phyloP scores from a whole-genome alignment of 371 early-diverging fungal genomes.

The Polyrhizophydium stewartii region DNA sequence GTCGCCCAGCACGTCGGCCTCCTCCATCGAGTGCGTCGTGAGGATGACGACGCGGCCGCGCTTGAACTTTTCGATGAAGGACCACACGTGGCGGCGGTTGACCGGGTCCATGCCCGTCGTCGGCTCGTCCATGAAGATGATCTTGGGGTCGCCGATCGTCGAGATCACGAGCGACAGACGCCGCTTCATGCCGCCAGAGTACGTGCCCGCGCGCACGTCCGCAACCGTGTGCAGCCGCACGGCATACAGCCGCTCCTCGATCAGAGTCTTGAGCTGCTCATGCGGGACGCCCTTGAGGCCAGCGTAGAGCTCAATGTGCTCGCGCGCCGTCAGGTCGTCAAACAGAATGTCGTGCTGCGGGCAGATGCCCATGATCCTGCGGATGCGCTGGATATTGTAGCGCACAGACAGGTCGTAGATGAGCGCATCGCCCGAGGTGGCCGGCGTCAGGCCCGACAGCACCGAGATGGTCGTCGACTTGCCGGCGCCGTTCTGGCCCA shows the following conservation, averaged over 20 bases:
- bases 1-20: constrained; percentile 54
- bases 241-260: constrained; percentile 27
- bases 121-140: constrained; percentile 43
- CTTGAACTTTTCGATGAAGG: constrained; percentile 57
- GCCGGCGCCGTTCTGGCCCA: constrained; percentile 76
- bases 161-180: constrained; percentile 42
- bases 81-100: constrained; percentile 62
- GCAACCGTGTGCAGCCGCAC: constrained; percentile 15
- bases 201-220: constrained; percentile 8
- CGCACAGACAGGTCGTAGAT: constrained; percentile 51
- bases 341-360: constrained; percentile 55
- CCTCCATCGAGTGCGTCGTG: constrained; percentile 67
- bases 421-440: constrained; percentile 55
- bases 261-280: constrained; percentile 35
- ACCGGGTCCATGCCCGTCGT: constrained; percentile 56
- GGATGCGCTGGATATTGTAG: constrained; percentile 53
- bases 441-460: constrained; percentile 59
- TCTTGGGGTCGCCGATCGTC: constrained; percentile 23
- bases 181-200: constrained; percentile 59
- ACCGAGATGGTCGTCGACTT: constrained; percentile 58
- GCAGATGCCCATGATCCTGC: constrained; percentile 66
- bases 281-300: constrained; percentile 55
- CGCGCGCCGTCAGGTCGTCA: constrained; percentile 56
- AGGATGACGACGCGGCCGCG: constrained; percentile 51
- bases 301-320: constrained; percentile 62